Evolutionary conservation across 176 grass and related monocot species (phyloP).

Genomic region (Saccharum spontaneum): DNA sequence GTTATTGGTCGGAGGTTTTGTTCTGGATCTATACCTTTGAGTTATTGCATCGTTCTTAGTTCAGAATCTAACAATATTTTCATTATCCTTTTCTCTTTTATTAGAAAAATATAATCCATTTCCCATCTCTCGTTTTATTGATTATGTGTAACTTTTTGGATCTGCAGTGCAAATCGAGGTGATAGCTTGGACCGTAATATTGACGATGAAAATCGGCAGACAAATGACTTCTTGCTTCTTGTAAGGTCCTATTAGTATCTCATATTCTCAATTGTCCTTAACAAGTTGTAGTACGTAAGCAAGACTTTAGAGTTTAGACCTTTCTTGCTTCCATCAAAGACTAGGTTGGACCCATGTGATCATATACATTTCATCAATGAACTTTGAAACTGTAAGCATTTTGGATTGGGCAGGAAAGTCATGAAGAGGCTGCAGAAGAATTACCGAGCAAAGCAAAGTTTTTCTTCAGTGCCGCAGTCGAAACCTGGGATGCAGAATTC

Average conservation of each 20-base stretch:
- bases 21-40: conserved; percentile 35
- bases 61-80: neutral
- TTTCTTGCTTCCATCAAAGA: conserved; percentile 2
- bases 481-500: conserved; percentile 95
- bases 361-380: neutral
- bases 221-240: conserved; percentile 92
- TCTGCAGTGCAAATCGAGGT: conserved; percentile 86
- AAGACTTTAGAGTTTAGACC: neutral
- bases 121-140: neutral
- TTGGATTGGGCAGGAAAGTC: conserved; percentile 69
- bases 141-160: conserved; percentile 32
- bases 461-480: conserved; percentile 84
- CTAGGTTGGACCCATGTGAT: neutral
- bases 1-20: conserved; percentile 94
- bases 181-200: conserved; percentile 97
- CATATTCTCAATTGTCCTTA: conserved; percentile 18
- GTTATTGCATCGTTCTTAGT: conserved; percentile 24
- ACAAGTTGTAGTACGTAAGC: neutral
- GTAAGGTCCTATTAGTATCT: conserved; percentile 55
- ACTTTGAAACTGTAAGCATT: neutral
- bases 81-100: neutral
- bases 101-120: neutral
- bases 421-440: conserved; percentile 93
- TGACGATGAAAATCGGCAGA: conserved; percentile 77
- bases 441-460: conserved; percentile 88